These are phyloP conservation scores for Colletotrichum chrysophilum DNA, from an alignment of 2,329 filamentous ascomycete genomes.

Conservation along the genomic window DNA sequence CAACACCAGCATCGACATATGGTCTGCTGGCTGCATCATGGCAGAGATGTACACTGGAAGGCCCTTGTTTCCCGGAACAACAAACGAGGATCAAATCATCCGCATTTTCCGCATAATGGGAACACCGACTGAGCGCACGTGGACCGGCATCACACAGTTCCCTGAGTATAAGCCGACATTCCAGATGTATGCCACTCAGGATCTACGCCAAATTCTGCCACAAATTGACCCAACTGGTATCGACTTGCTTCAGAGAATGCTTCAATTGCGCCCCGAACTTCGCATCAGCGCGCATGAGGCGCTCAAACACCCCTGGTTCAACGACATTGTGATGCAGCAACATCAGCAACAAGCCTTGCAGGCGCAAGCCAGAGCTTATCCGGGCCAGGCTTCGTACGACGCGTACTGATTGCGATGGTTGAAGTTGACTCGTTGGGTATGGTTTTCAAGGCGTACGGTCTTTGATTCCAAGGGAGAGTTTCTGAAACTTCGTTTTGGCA, in stretches of 20 bases:
- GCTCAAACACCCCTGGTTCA: slow-evolving; percentile 91
- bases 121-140: slow-evolving; percentile 91
- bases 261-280: slow-evolving; percentile 91
- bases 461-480: background rate
- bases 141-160: slow-evolving; percentile 93
- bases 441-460: background rate
- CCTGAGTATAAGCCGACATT: slow-evolving; percentile 98
- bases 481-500: background rate
- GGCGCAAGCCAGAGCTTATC: slow-evolving; percentile 45
- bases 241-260: slow-evolving; percentile 86
- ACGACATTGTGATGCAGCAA: slow-evolving; percentile 68
- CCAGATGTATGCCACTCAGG: slow-evolving; percentile 92
- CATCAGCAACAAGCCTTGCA: slow-evolving; percentile 52
- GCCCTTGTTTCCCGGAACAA: slow-evolving; percentile 94
- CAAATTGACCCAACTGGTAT: slow-evolving; percentile 89
- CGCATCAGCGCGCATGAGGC: slow-evolving; percentile 88
- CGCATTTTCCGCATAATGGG: slow-evolving; percentile 99
- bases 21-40: slow-evolving; percentile 99
- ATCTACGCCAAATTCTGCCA: slow-evolving; percentile 83
- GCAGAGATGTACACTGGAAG: slow-evolving; percentile 98
- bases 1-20: slow-evolving; percentile 99
- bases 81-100: slow-evolving; percentile 96
- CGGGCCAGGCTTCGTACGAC: slow-evolving; percentile 36
- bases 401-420: slow-evolving; percentile 22
- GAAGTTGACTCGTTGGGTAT: background rate